phyloP scores from a whole-genome alignment of 2,329 filamentous ascomycete genomes.

The Xylaria sp. region DNA sequence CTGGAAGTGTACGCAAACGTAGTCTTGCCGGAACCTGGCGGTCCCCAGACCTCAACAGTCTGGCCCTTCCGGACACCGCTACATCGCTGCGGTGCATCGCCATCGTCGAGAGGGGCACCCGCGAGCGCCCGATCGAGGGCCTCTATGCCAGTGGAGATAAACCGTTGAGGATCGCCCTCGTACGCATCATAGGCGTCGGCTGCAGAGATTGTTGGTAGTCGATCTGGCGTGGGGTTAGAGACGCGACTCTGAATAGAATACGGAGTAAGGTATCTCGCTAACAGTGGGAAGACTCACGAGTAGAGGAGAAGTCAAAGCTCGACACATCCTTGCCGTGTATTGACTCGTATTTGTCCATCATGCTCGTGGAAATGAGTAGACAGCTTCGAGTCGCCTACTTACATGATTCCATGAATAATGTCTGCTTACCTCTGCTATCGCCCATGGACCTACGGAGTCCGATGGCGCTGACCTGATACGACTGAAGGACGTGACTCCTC shows the following conservation, averaged over 20 bases:
- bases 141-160: slow-evolving; percentile 52
- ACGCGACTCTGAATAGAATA: neutral
- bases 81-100: slow-evolving; percentile 11
- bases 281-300: slow-evolving; percentile 40
- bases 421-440: neutral
- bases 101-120: slow-evolving; percentile 22
- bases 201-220: slow-evolving; percentile 70
- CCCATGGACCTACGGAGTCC: neutral
- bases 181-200: slow-evolving; percentile 63
- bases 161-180: slow-evolving; percentile 44
- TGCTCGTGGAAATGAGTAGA: slow-evolving; percentile 3
- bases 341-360: slow-evolving; percentile 52
- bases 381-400: neutral
- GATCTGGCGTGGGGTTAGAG: slow-evolving; percentile 47
- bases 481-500: neutral
- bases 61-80: slow-evolving; percentile 69
- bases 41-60: slow-evolving; percentile 82
- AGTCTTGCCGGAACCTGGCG: slow-evolving; percentile 81
- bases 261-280: slow-evolving; percentile 11
- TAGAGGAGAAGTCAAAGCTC: slow-evolving; percentile 52
- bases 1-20: slow-evolving; percentile 58
- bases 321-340: slow-evolving; percentile 56
- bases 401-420: slow-evolving; percentile 12
- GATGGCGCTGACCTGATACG: neutral
- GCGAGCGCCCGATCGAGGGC: slow-evolving; percentile 48